Conservation (phyloP, 2,329 filamentous ascomycete genomes). For the Alternaria sp. region DNA sequence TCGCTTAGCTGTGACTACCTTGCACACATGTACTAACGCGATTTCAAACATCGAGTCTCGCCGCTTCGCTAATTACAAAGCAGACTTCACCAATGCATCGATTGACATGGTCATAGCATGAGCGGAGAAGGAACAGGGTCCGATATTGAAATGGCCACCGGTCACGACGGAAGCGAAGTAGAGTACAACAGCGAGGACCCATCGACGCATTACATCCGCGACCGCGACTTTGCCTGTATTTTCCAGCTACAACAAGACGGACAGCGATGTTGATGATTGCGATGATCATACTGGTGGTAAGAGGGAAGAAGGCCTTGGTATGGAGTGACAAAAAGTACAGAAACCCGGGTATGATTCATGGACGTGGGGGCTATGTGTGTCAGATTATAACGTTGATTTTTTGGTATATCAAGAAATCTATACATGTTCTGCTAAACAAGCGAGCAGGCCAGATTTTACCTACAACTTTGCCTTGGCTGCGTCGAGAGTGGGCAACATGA, state of each 20-base stretch:
- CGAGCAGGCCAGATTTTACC: background rate
- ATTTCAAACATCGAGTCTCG: background rate
- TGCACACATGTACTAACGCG: background rate
- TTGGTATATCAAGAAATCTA: background rate
- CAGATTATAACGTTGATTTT: background rate
- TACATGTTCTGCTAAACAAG: background rate
- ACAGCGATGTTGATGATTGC: background rate
- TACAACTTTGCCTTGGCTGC: conserved; percentile 88
- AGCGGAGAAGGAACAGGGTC: background rate
- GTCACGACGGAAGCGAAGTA: background rate
- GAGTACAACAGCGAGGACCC: background rate
- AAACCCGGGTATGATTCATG: background rate
- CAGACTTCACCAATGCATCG: background rate
- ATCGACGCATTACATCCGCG: background rate
- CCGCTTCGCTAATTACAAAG: background rate
- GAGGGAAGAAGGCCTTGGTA: background rate
- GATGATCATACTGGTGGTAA: too few species aligned
- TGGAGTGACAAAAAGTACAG: too few species aligned
- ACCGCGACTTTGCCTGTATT: background rate
- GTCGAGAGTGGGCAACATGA: conserved; percentile 82
- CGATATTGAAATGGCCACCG: background rate
- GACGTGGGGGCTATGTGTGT: background rate
- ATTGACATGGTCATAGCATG: background rate
- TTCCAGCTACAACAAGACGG: background rate
- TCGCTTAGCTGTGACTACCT: background rate